Base-by-base conservation (phyloP, 352 stramenopile genomes). In the Pythium folliculosum region DNA sequence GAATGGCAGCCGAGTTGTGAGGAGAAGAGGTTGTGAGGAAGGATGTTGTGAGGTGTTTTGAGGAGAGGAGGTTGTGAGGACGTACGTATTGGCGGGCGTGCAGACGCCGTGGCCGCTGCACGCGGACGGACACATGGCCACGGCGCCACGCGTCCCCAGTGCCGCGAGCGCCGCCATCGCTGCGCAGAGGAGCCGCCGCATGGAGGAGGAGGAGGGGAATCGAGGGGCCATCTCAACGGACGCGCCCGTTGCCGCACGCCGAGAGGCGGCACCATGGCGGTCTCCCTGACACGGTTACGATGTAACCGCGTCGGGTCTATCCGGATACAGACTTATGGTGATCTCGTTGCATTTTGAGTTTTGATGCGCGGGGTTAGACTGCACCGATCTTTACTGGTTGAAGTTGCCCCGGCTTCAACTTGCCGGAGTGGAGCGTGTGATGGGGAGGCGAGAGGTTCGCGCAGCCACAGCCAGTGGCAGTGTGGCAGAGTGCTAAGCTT, bases 41-140 rank as follows among this genome's bases (percentile, higher is more conserved):
- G n/a, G n/a, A n/a, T n/a, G n/a, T n/a, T n/a, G n/a, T n/a, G n/a
- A n/a, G n/a, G n/a, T n/a, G n/a, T n/a, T n/a, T n/a, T n/a, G n/a
- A n/a, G n/a, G 40, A 51, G 13, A 25, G 22, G 35, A 45, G 57
- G 5, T 32, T 12, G 13, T 12, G 16, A 50, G 7, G 13, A 43
- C 64, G 50, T 54, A 92, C 83, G 66, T 87, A 71, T 93, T 93
- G 60, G 72, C 68, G 21, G 51, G 66, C 21, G 61, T 75, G 66
- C 85, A 93, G 5, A 70, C 71, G 23, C 85, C 85, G 53, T 90
- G 85, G 22, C 80, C 78, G 70, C 77, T 86, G 77, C 85, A 93
- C 5, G 80, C 80, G 23, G 82, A 90, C 35, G 82, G 82, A 61
- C 82, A 91, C 19, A 71, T 61, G 12, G 71, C 72, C 23, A 57